Evolutionary conservation across 129 eudicot genomes (phyloP).

Genomic region (Helianthus tuberosus): DNA sequence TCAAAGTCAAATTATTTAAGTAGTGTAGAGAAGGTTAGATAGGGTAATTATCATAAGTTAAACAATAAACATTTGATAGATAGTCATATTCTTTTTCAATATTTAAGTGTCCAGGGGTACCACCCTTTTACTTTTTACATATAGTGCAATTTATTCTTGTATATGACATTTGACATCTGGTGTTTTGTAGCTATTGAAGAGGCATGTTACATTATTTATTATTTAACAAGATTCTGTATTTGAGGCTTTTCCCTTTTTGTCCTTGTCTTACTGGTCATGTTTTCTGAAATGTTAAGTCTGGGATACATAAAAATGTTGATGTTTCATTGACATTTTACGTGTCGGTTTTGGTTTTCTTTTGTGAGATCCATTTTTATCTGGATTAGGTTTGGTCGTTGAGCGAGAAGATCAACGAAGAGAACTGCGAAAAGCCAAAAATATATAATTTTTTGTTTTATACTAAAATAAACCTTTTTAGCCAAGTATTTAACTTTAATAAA

Average conservation of each 20-base stretch:
- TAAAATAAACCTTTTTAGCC: no score
- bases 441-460: no score
- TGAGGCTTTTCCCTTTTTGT: constrained; percentile 1
- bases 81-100: constrained; percentile 21
- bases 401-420: no score
- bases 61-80: constrained; percentile 29
- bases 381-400: neutral
- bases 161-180: constrained; percentile 32
- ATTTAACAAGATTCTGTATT: constrained; percentile 25
- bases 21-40: constrained; percentile 28
- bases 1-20: constrained; percentile 11
- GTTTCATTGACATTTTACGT: neutral
- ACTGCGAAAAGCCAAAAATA: no score
- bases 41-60: constrained; percentile 25
- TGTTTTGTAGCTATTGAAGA: constrained; percentile 38
- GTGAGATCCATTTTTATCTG: neutral
- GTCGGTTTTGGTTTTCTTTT: neutral
- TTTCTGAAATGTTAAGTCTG: neutral
- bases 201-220: constrained; percentile 7
- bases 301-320: neutral
- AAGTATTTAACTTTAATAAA: no score
- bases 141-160: constrained; percentile 38
- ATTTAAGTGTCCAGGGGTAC: constrained; percentile 11
- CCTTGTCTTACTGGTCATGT: constrained; percentile 2
- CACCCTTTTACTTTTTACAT: constrained; percentile 22